Percentiles rank a stretch among this genome's conserved stretches.
Evolutionary conservation across 768 basidiomycete species (phyloP).

Genomic region (Collybiopsis luxurians): DNA sequence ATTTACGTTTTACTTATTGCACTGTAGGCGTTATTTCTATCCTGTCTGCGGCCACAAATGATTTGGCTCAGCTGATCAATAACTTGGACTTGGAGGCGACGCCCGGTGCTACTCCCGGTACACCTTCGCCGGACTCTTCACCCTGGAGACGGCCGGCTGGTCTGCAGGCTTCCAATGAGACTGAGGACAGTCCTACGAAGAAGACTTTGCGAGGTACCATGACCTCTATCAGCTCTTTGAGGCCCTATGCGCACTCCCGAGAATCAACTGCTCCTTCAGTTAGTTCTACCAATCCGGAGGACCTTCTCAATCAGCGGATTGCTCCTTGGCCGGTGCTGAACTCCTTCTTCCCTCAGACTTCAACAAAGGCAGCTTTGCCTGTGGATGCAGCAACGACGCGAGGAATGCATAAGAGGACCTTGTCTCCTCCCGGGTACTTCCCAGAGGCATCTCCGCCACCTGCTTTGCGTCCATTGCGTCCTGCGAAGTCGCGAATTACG

Average conservation of each 20-base stretch:
- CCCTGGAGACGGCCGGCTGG: slow-evolving; percentile 15
- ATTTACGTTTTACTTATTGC: slow-evolving; percentile 5
- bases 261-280: slow-evolving; percentile 13
- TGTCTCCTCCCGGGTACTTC: slow-evolving; percentile 28
- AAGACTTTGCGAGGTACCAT: slow-evolving; percentile 30
- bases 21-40: slow-evolving; percentile 57
- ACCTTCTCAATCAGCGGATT: slow-evolving; percentile 51
- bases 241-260: slow-evolving; percentile 39
- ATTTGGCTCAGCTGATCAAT: slow-evolving; percentile 75
- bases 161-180: neutral
- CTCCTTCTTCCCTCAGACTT: slow-evolving; percentile 11
- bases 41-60: slow-evolving; percentile 78
- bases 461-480: slow-evolving; percentile 40
- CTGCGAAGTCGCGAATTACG: slow-evolving; percentile 23
- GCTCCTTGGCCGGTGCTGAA: slow-evolving; percentile 58
- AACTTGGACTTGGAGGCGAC: slow-evolving; percentile 82
- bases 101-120: slow-evolving; percentile 50
- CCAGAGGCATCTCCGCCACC: slow-evolving; percentile 31
- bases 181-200: slow-evolving; percentile 36
- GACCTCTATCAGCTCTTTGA: slow-evolving; percentile 45
- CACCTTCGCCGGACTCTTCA: slow-evolving; percentile 41
- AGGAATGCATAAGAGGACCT: slow-evolving; percentile 30
- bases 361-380: neutral
- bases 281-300: neutral
- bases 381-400: neutral